Conservation (phyloP, 2,329 filamentous ascomycete genomes). For the Dothiorella sarmentorum region DNA sequence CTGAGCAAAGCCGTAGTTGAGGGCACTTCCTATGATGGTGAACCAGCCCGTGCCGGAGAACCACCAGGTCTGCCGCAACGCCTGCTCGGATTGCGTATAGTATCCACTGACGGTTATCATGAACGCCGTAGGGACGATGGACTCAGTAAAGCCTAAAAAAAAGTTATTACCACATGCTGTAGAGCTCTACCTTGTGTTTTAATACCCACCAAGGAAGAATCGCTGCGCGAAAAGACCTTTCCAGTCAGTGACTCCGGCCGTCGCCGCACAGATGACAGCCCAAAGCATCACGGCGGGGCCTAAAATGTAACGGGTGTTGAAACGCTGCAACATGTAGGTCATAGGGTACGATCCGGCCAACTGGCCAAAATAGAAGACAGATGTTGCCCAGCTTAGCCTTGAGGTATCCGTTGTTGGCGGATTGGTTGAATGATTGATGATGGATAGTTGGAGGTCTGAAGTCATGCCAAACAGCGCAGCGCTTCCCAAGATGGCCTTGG, state of each 20-base stretch:
- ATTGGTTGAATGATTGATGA: conserved; percentile 48
- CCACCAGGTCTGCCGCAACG: conserved; percentile 29
- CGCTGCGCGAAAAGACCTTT: too few species aligned
- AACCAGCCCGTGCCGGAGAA: conserved; percentile 26
- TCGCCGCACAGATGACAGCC: conserved; percentile 43
- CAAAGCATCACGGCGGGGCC: conserved; percentile 63
- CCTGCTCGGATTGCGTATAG: conserved; percentile 42
- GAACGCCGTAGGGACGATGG: conserved; percentile 55
- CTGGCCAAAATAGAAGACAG: conserved; percentile 78
- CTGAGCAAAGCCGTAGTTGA: conserved; percentile 32
- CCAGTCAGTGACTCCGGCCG: too few species aligned
- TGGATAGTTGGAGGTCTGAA: conserved; percentile 58
- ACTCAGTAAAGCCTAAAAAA: conserved; percentile 55
- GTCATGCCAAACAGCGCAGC: conserved; percentile 76
- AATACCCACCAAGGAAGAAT: conserved; percentile 33
- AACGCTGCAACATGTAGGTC: conserved; percentile 66
- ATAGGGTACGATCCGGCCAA: conserved; percentile 70
- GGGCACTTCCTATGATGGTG: conserved; percentile 24
- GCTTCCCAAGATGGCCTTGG: conserved; percentile 64
- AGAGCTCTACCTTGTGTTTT: too few species aligned
- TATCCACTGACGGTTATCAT: conserved; percentile 50
- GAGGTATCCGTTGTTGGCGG: conserved; percentile 59
- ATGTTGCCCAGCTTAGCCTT: conserved; percentile 72
- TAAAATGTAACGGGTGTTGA: conserved; percentile 61
- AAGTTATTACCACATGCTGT: too few species aligned